Evolutionary conservation across 164 flowering plant genomes (phyloP), one percentile per base, ranked within the genome.

Genomic region (Houttuynia cordata): DNA sequence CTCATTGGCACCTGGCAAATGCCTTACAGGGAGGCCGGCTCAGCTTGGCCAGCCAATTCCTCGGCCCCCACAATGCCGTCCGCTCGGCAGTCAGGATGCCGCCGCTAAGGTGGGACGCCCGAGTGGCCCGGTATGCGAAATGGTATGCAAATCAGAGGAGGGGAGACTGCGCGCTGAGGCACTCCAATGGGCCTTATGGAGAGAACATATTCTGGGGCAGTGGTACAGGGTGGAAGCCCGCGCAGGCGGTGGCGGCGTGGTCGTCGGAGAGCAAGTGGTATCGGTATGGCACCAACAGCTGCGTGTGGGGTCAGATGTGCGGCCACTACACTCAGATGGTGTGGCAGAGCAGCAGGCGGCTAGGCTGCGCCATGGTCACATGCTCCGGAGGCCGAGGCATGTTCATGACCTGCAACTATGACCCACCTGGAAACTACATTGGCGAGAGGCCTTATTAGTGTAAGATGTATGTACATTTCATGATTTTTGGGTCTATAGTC

Each of bases 141-240:
- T 40, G 64, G 63, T 84, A 78, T 39, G 91, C 86, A 0, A 70
- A 70, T 58, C 71, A 62, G 45, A 65, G 88, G 53, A 66, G 73
- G 1, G 1, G 1, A 0, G 88, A 82, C 68, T 87, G 97, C 55
- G 79, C 65, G 0, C 25, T 83, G 73, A 51, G 12, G 68, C 91
- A 89, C 69, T 89, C 94, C 0, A 67, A 74, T 2, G 86, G 88
- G 45, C 81, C 81, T 20, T 89, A 85, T 42, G 94, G 96, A 0
- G 97, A 89, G 80, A 89, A 89, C 72, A 52, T 68, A 42, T 63
- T 68, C 54, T 63, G 67, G 71, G 67, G 66, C 0, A 58, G 47
- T n/a, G 75, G 72, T 10, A 49, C 22, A 1, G 66, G 61, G 21
- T 72, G 75, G 72, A 34, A 41, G 0, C 64, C 72, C 5, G 60